phyloP scores from a whole-genome alignment of 179 eudicot genomes.

The Beta corolliflora region DNA sequence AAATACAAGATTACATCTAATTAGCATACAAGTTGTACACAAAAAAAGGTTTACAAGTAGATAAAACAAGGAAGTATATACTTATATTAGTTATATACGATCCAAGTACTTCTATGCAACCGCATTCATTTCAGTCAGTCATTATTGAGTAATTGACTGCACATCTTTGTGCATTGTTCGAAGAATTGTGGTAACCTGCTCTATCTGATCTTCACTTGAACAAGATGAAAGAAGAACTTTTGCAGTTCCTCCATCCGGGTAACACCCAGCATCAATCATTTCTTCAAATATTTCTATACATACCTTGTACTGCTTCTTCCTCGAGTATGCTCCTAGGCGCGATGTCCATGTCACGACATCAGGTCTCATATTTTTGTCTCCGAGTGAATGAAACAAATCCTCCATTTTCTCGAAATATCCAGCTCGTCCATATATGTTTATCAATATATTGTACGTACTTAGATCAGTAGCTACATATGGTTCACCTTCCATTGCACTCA shows the following conservation, averaged over 20 bases:
- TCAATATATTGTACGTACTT: slow-evolving; percentile 80
- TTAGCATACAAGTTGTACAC: too few relatives aligned
- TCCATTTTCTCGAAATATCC: slow-evolving; percentile 85
- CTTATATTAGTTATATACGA: too few relatives aligned
- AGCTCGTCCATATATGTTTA: slow-evolving; percentile 69
- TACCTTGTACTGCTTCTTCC: slow-evolving; percentile 67
- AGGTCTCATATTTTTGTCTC: slow-evolving; percentile 48
- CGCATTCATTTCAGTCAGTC: background rate
- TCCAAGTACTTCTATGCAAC: background rate
- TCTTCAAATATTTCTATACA: slow-evolving; percentile 80
- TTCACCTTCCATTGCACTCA: slow-evolving; percentile 34
- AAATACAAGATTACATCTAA: too few relatives aligned
- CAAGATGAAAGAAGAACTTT: slow-evolving; percentile 79
- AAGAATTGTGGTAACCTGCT: slow-evolving; percentile 69
- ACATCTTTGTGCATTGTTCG: slow-evolving; percentile 72
- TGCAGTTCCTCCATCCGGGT: slow-evolving; percentile 86
- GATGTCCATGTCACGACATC: slow-evolving; percentile 93
- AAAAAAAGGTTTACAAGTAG: too few relatives aligned
- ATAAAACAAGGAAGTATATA: too few relatives aligned
- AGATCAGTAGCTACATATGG: slow-evolving; percentile 51
- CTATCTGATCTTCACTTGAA: slow-evolving; percentile 67
- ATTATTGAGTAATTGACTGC: slow-evolving; percentile 18
- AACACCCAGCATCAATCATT: slow-evolving; percentile 83
- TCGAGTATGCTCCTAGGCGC: slow-evolving; percentile 79
- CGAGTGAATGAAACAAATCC: slow-evolving; percentile 53